Conservation (phyloP, 164 flowering plant species). For the Umbilicus rupestris region DNA sequence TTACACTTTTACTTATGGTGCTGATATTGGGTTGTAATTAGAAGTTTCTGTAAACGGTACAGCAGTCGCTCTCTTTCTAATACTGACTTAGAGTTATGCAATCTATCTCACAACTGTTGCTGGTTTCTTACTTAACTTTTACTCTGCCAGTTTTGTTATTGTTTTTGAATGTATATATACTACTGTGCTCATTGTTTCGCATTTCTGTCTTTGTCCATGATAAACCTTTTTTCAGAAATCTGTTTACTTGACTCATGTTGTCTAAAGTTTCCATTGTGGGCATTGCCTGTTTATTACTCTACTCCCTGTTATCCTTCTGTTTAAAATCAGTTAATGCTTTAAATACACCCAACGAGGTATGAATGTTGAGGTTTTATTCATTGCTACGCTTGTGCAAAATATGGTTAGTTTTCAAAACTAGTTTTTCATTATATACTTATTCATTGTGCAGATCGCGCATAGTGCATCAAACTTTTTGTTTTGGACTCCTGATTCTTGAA, state of each 20-base stretch:
- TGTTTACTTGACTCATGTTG: neutral
- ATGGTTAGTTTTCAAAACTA: conserved; percentile 17
- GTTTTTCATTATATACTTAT: conserved; percentile 22
- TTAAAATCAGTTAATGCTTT: neutral
- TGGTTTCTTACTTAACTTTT: too few species aligned
- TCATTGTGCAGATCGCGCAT: conserved; percentile 45
- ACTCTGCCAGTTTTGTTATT: neutral
- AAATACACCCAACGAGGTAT: conserved; percentile 3
- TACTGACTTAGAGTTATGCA: too few species aligned
- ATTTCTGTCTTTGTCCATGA: neutral
- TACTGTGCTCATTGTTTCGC: neutral
- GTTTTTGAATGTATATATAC: neutral
- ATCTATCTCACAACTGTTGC: too few species aligned
- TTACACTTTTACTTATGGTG: too few species aligned
- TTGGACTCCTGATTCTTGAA: conserved; percentile 53
- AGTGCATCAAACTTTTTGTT: conserved; percentile 38
- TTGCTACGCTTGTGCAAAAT: conserved; percentile 9
- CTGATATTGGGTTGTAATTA: neutral
- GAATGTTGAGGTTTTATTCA: neutral
- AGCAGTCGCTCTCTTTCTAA: neutral
- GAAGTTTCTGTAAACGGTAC: neutral
- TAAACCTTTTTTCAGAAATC: neutral
- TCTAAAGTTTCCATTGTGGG: neutral
- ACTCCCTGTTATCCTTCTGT: neutral
- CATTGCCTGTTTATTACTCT: neutral